These are phyloP conservation scores for Debaryomyces hansenii DNA, from an alignment of 805 yeast genomes.

Conservation along the genomic window DNA sequence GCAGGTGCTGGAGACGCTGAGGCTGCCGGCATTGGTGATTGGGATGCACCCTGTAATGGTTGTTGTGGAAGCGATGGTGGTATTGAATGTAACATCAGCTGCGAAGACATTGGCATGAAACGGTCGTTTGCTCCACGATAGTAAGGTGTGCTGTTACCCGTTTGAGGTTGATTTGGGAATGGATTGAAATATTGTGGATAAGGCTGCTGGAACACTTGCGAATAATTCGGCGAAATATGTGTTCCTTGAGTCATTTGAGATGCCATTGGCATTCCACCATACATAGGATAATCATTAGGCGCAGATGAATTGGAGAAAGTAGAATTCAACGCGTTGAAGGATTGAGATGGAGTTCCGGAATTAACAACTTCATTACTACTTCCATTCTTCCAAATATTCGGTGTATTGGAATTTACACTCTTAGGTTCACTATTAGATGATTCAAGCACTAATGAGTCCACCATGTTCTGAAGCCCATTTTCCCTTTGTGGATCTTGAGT, in stretches of 20 bases:
- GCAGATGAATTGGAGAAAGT: not conserved
- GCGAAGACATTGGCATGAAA: not conserved
- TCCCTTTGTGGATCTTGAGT: slow-evolving; percentile 6
- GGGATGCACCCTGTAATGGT: slow-evolving; percentile 1
- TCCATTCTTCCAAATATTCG: slow-evolving; percentile 3
- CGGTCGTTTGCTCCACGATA: not conserved
- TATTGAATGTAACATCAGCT: not conserved
- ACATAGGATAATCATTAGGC: not conserved
- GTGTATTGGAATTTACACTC: not conserved
- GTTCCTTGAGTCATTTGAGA: slow-evolving; percentile 1
- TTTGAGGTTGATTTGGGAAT: not conserved
- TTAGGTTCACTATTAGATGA: slow-evolving; percentile 3
- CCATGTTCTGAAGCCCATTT: slow-evolving; percentile 16
- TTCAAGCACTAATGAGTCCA: slow-evolving; percentile 16
- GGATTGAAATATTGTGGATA: slow-evolving; percentile 4
- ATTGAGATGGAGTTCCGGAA: not conserved
- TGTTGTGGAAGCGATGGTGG: not conserved
- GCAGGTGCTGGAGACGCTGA: slow-evolving; percentile 1
- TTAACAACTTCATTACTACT: slow-evolving; percentile 1
- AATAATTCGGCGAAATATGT: not conserved
- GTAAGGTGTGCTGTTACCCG: slow-evolving; percentile 4
- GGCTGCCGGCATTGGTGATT: not conserved
- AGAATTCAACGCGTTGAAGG: not conserved
- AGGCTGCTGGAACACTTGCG: slow-evolving; percentile 3
- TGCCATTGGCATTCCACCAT: not conserved